phyloP scores from a whole-genome alignment of 495 filamentous ascomycete genomes.

The Trichoderma virens region DNA sequence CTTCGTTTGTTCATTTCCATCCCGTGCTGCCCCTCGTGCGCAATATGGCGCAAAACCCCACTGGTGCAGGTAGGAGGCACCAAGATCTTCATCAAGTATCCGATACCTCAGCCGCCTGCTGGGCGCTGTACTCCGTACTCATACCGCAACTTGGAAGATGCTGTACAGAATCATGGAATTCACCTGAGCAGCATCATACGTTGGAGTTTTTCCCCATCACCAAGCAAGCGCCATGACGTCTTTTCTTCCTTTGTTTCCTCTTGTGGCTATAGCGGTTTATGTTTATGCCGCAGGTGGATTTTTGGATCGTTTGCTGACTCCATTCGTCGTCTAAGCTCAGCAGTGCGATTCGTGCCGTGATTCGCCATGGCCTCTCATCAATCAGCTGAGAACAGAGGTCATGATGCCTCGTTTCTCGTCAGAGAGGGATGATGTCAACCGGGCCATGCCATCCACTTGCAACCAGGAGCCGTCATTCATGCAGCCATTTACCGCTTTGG shows the following conservation, averaged over 20 bases:
- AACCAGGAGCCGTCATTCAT: not conserved
- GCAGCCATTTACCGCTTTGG: not conserved
- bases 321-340: not conserved
- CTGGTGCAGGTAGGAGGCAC: not conserved
- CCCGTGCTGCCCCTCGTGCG: not conserved
- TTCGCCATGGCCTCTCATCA: not conserved
- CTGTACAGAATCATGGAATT: not conserved
- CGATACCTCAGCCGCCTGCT: not conserved
- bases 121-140: too few species aligned
- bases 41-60: conserved; percentile 7
- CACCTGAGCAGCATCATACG: not conserved
- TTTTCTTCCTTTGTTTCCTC: not conserved
- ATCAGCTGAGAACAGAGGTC: not conserved
- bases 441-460: not conserved
- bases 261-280: not conserved
- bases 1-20: too few species aligned
- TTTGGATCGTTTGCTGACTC: not conserved
- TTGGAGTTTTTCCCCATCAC: not conserved
- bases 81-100: not conserved
- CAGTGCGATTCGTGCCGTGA: not conserved
- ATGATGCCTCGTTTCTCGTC: not conserved
- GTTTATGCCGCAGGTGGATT: not conserved
- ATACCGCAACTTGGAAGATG: not conserved
- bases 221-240: not conserved
- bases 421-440: not conserved